Evolutionary conservation across 331 rosid genomes (phyloP).

Genomic region (Acacia pycnantha): DNA sequence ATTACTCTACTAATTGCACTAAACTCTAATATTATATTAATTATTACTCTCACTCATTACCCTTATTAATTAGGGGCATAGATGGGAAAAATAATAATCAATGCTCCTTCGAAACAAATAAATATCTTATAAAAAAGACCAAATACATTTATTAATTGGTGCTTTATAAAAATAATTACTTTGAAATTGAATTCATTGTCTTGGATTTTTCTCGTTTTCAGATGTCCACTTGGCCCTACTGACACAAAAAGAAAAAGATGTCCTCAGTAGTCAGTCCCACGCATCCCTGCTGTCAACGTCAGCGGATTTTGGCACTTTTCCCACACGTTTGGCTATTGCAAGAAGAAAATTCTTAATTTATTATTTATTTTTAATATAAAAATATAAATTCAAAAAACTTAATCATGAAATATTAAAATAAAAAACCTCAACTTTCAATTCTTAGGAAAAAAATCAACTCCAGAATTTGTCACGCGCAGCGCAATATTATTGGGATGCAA

Average conservation of each 20-base stretch:
- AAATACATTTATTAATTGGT: too few relatives aligned
- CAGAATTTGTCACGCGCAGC: too few relatives aligned
- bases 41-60: too few relatives aligned
- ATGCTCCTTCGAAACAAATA: too few relatives aligned
- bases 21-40: too few relatives aligned
- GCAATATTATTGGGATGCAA: too few relatives aligned
- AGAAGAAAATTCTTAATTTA: background rate
- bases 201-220: conserved; percentile 20
- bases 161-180: background rate
- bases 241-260: too few relatives aligned
- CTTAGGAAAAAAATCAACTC: too few relatives aligned
- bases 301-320: background rate
- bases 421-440: background rate
- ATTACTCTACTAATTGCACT: too few relatives aligned
- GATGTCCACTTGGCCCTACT: background rate
- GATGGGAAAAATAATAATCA: too few relatives aligned
- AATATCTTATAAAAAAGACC: too few relatives aligned
- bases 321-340: background rate
- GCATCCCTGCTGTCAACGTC: conserved; percentile 10
- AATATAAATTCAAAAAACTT: background rate
- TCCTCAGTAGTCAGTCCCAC: background rate
- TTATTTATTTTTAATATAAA: background rate
- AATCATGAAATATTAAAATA: background rate
- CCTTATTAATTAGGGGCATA: too few relatives aligned
- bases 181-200: background rate